These are phyloP conservation scores for Cercospora sojina DNA, from an alignment of 2,329 filamentous ascomycete genomes.

Conservation along the genomic window DNA sequence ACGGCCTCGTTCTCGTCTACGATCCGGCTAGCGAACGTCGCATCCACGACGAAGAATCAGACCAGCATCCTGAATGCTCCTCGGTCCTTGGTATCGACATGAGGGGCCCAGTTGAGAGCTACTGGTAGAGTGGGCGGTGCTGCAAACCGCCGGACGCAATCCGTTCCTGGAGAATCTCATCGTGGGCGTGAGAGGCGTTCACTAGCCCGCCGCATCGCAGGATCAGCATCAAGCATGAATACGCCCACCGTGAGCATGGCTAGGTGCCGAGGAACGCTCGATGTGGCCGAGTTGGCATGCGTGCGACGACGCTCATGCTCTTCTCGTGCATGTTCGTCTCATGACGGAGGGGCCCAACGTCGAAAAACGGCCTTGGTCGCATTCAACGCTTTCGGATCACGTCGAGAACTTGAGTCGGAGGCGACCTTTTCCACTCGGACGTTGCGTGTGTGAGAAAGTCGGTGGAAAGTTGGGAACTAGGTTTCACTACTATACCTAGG, in stretches of 20 bases:
- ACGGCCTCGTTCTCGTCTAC: background rate
- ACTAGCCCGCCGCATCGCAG: conserved; percentile 1
- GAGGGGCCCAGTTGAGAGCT: background rate
- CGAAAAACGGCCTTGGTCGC: background rate
- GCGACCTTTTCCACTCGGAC: background rate
- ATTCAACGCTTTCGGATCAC: background rate
- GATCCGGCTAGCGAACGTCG: background rate
- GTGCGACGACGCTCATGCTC: background rate
- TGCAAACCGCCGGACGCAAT: background rate
- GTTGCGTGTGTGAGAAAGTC: background rate
- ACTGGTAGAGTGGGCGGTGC: background rate
- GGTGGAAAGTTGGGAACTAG: background rate
- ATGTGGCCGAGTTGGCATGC: background rate
- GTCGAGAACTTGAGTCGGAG: background rate
- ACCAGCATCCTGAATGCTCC: background rate
- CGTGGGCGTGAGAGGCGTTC: background rate
- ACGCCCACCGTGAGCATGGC: background rate
- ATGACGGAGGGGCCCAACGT: background rate
- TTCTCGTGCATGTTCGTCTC: background rate
- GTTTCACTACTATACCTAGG: background rate
- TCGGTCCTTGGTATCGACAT: conserved; percentile 8
- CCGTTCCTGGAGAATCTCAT: background rate
- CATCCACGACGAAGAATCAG: background rate
- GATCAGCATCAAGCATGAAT: conserved; percentile 1
- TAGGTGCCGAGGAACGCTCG: background rate